Conservation (phyloP, 2,329 filamentous ascomycete species). For the Paraphaeosphaeria sporulosa region DNA sequence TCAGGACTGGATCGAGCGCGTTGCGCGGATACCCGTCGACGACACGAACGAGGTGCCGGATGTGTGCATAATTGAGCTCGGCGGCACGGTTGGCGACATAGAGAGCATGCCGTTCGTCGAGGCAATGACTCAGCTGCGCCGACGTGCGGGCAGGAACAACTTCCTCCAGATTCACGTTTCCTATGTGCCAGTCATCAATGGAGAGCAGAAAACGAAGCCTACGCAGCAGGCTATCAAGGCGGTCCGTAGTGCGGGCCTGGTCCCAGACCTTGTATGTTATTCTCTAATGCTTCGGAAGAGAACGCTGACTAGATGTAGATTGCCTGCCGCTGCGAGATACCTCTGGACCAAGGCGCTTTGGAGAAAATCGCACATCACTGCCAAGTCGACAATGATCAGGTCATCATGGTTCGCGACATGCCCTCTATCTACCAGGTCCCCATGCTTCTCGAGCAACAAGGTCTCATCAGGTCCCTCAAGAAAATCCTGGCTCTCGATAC, state of each 20-base stretch:
- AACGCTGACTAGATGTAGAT: slow-evolving; percentile 62
- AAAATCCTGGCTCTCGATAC: slow-evolving; percentile 70
- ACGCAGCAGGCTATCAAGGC: slow-evolving; percentile 90
- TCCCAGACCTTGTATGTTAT: slow-evolving; percentile 64
- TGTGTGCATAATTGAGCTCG: slow-evolving; percentile 83
- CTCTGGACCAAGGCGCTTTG: slow-evolving; percentile 76
- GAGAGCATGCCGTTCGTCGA: slow-evolving; percentile 89
- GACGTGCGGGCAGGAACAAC: slow-evolving; percentile 76
- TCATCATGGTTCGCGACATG: slow-evolving; percentile 87
- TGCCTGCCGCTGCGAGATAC: slow-evolving; percentile 86
- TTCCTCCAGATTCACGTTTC: slow-evolving; percentile 91
- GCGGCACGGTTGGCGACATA: slow-evolving; percentile 79
- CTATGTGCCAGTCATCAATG: slow-evolving; percentile 78
- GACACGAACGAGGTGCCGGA: slow-evolving; percentile 83
- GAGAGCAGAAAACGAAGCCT: slow-evolving; percentile 95
- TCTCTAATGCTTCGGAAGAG: not conserved
- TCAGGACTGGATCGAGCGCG: slow-evolving; percentile 89
- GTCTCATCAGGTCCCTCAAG: slow-evolving; percentile 72
- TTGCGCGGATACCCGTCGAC: slow-evolving; percentile 85
- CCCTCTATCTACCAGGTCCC: slow-evolving; percentile 93
- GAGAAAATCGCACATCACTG: slow-evolving; percentile 90
- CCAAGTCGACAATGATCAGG: slow-evolving; percentile 84
- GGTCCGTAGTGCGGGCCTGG: slow-evolving; percentile 78
- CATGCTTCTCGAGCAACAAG: slow-evolving; percentile 85
- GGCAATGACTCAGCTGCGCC: slow-evolving; percentile 79